phyloP scores from a whole-genome alignment of 1,284 basidiomycete species.

The Tilletia horrida region DNA sequence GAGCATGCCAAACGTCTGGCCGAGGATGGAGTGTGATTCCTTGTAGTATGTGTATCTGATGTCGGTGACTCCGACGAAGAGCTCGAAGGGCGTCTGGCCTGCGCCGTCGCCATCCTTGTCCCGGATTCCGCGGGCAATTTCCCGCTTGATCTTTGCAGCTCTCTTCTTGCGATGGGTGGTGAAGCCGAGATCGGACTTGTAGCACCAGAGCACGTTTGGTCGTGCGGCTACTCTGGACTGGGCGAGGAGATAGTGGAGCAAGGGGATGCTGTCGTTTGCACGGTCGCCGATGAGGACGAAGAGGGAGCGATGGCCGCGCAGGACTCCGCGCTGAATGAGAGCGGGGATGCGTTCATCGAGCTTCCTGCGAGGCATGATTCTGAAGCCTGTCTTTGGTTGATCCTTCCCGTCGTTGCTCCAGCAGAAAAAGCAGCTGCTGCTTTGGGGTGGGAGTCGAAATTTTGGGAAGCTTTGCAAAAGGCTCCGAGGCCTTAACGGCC shows the following conservation, averaged over 20 bases:
- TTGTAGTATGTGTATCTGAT: constrained; percentile 72
- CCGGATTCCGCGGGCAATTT: constrained; percentile 72
- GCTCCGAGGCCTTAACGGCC: too few relatives aligned
- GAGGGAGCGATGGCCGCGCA: constrained; percentile 80
- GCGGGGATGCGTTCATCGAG: constrained; percentile 83
- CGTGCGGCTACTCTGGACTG: constrained; percentile 44
- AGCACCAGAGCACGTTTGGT: constrained; percentile 51
- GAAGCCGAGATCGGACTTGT: constrained; percentile 53
- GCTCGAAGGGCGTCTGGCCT: constrained; percentile 78
- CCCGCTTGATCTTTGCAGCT: constrained; percentile 54
- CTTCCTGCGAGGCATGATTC: constrained; percentile 52
- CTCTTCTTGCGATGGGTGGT: constrained; percentile 85
- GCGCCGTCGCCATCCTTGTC: constrained; percentile 80
- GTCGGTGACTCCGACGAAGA: constrained; percentile 97
- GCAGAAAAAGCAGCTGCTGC: too few relatives aligned
- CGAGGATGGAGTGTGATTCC: constrained; percentile 61
- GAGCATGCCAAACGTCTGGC: constrained; percentile 97
- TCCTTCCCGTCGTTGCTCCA: too few relatives aligned
- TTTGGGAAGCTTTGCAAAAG: too few relatives aligned
- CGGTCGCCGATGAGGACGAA: constrained; percentile 95
- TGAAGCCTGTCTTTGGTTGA: background rate
- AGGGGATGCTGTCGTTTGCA: constrained; percentile 91
- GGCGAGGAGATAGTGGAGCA: constrained; percentile 76
- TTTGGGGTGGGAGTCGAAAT: too few relatives aligned
- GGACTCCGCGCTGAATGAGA: constrained; percentile 86